phyloP scores from a whole-genome alignment of 164 flowering plant genomes.

The Hamamelis virginiana region DNA sequence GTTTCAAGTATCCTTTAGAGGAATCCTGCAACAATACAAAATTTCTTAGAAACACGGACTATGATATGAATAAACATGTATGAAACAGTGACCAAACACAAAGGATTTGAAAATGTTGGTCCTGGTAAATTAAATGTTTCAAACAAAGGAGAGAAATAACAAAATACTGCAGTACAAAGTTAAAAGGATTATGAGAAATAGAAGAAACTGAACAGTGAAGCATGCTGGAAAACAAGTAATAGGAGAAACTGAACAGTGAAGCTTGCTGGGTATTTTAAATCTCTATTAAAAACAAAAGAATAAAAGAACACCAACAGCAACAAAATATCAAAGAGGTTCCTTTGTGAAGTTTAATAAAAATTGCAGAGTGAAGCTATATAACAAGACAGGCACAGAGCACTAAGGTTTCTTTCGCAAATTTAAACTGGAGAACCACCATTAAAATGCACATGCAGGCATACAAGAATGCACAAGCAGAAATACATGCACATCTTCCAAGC shows the following conservation, averaged over 20 bases:
- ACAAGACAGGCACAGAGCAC: neutral
- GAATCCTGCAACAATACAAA: constrained; percentile 60
- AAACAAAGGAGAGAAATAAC: neutral
- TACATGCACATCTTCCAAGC: neutral
- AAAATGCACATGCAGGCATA: no score
- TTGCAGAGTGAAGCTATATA: no score
- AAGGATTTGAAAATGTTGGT: neutral
- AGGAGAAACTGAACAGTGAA: no score
- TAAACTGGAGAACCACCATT: neutral
- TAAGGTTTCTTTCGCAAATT: neutral
- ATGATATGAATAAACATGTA: neutral
- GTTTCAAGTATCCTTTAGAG: constrained; percentile 88
- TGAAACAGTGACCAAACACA: constrained; percentile 1
- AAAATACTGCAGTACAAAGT: no score
- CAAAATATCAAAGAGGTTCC: no score
- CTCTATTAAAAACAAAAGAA: no score
- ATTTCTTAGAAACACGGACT: constrained; percentile 9
- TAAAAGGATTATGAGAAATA: no score
- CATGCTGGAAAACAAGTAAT: no score
- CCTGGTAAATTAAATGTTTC: neutral
- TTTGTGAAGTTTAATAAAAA: neutral
- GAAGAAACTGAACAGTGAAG: no score
- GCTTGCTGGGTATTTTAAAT: no score
- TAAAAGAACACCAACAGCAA: no score
- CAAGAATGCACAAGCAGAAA: neutral